These are phyloP conservation scores for Globisporangium okanoganense DNA, from an alignment of 352 stramenopile genomes.

Conservation along the genomic window DNA sequence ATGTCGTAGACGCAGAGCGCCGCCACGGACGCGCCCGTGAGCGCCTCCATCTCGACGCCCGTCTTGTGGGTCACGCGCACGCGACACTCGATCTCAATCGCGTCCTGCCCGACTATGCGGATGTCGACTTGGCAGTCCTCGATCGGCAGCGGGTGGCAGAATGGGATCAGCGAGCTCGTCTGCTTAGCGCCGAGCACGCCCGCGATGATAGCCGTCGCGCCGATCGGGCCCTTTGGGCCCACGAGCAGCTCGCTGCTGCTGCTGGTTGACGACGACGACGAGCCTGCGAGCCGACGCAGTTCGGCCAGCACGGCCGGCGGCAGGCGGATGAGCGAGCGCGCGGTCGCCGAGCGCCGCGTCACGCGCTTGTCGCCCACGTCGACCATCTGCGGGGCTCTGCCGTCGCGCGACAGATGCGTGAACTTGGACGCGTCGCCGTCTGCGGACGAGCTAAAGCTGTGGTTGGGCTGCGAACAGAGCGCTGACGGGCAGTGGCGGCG, in stretches of 20 bases:
- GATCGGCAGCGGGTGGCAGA: slow-evolving; percentile 92
- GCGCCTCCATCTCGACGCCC: slow-evolving; percentile 94
- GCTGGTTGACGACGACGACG: not conserved
- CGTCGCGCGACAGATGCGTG: slow-evolving; percentile 48
- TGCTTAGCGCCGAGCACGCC: slow-evolving; percentile 93
- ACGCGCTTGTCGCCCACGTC: slow-evolving; percentile 86
- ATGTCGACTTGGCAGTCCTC: slow-evolving; percentile 90
- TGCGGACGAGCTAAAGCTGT: not conserved
- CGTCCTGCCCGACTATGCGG: slow-evolving; percentile 37
- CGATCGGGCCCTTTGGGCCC: slow-evolving; percentile 89
- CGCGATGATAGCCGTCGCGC: slow-evolving; percentile 89
- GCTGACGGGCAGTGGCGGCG: too few species aligned
- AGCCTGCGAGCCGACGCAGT: slow-evolving; percentile 33
- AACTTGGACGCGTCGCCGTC: slow-evolving; percentile 30
- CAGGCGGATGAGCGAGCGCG: slow-evolving; percentile 84
- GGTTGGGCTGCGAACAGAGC: not conserved
- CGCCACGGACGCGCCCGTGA: slow-evolving; percentile 92
- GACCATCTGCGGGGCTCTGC: slow-evolving; percentile 80
- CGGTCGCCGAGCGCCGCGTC: slow-evolving; percentile 78
- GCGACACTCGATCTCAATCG: slow-evolving; percentile 85
- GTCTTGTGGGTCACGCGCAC: slow-evolving; percentile 93
- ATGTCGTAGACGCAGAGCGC: slow-evolving; percentile 98
- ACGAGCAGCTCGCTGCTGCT: slow-evolving; percentile 29
- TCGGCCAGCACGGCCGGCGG: slow-evolving; percentile 74
- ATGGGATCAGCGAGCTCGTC: slow-evolving; percentile 91